A percentile compares a stretch with the other conserved stretches of the same genome.
phyloP scores from a whole-genome alignment of 768 basidiomycete genomes.

The Leucosporidium yakuticum region DNA sequence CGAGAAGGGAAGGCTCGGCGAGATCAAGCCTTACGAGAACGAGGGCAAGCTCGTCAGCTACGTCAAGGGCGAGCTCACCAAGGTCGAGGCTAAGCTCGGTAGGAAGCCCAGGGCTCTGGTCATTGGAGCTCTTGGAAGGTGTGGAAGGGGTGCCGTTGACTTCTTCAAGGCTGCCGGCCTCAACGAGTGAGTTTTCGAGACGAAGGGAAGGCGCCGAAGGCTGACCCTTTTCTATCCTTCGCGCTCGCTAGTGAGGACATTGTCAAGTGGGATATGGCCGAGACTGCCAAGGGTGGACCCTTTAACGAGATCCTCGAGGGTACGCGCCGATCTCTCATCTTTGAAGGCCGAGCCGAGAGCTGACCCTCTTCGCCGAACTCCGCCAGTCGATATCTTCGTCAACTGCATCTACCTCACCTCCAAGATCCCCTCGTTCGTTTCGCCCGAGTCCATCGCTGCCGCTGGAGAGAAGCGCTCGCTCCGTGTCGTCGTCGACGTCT shows the following conservation, averaged over 20 bases:
- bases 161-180: conserved; percentile 90
- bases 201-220: background rate
- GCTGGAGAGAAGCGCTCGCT: conserved; percentile 66
- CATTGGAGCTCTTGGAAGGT: conserved; percentile 90
- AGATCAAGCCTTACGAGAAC: conserved; percentile 71
- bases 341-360: background rate
- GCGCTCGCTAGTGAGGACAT: conserved; percentile 66
- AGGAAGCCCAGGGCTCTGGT: conserved; percentile 70
- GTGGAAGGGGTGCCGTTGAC: conserved; percentile 90
- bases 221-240: background rate
- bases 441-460: conserved; percentile 60
- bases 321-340: conserved; percentile 38
- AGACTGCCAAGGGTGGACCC: conserved; percentile 94
- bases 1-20: conserved; percentile 53
- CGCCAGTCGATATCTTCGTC: conserved; percentile 83
- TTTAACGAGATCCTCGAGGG: conserved; percentile 86
- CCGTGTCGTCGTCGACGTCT: conserved; percentile 87
- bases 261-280: conserved; percentile 93
- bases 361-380: background rate
- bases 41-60: conserved; percentile 73
- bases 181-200: conserved; percentile 61
- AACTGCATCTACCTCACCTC: conserved; percentile 98
- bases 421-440: conserved; percentile 75
- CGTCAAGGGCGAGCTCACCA: conserved; percentile 62
- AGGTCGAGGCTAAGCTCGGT: conserved; percentile 54